These are phyloP conservation scores for Tulasnella sp. DNA, from an alignment of 768 basidiomycete species.

Conservation along the genomic window DNA sequence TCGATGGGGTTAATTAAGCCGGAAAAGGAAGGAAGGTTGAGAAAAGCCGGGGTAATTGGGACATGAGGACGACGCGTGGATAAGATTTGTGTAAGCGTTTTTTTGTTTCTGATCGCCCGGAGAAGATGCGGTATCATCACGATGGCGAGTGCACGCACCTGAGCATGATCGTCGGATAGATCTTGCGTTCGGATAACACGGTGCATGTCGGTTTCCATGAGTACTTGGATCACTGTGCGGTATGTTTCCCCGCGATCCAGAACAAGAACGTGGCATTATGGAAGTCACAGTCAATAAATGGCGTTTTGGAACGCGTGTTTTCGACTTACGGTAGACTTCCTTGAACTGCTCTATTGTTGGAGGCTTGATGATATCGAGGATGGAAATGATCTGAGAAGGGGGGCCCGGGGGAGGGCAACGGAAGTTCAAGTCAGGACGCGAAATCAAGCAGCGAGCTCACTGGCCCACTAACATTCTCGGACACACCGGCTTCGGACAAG, in stretches of 20 bases:
- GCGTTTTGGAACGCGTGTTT: background rate
- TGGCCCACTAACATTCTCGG: conserved; percentile 66
- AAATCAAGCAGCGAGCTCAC: conserved; percentile 14
- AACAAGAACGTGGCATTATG: background rate
- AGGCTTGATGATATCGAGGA: conserved; percentile 89
- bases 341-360: conserved; percentile 69
- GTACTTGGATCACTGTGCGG: conserved; percentile 38
- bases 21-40: background rate
- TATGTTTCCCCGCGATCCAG: background rate
- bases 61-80: background rate
- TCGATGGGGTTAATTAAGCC: background rate
- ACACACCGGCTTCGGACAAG: conserved; percentile 80
- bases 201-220: conserved; percentile 93
- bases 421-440: conserved; percentile 37
- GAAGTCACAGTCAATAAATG: background rate
- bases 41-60: background rate
- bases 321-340: conserved; percentile 58
- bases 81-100: background rate
- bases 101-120: background rate
- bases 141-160: conserved; percentile 17
- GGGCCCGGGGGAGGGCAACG: conserved; percentile 46
- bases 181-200: conserved; percentile 94
- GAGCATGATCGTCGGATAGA: conserved; percentile 80
- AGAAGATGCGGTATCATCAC: background rate
- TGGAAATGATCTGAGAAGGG: conserved; percentile 73